A percentile compares a stretch with the other conserved stretches of the same genome.
Evolutionary conservation across 2,329 filamentous ascomycete genomes (phyloP).

Genomic region (Beauveria australis): DNA sequence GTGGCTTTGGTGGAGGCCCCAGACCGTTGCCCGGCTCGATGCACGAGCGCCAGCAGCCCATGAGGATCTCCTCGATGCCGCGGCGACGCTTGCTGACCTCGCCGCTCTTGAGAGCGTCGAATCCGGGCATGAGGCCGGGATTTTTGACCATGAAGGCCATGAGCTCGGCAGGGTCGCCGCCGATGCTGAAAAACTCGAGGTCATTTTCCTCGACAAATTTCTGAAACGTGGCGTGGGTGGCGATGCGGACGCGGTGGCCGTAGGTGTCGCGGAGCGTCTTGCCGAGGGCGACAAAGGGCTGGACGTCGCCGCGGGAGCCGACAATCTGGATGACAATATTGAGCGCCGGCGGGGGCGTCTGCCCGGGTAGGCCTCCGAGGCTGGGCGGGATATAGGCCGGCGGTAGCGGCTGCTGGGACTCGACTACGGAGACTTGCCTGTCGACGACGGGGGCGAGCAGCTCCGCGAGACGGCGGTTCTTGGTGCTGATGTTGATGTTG

Average conservation of each 20-base stretch:
- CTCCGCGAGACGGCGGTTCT: slow-evolving; percentile 55
- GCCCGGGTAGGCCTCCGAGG: slow-evolving; percentile 54
- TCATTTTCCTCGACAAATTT: slow-evolving; percentile 61
- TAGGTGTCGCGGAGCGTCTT: slow-evolving; percentile 55
- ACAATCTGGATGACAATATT: slow-evolving; percentile 71
- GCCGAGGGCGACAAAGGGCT: slow-evolving; percentile 65
- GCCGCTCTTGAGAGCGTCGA: slow-evolving; percentile 67
- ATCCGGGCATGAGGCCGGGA: slow-evolving; percentile 74
- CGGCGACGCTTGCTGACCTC: slow-evolving; percentile 67
- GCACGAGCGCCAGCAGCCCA: slow-evolving; percentile 81
- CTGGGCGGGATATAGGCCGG: slow-evolving; percentile 67
- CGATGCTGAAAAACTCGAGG: slow-evolving; percentile 68
- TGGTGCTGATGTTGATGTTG: slow-evolving; percentile 72
- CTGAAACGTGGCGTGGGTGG: slow-evolving; percentile 63
- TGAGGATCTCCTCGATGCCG: slow-evolving; percentile 70
- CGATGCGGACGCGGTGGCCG: slow-evolving; percentile 64
- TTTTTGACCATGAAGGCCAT: slow-evolving; percentile 94
- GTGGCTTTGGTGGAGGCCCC: slow-evolving; percentile 39
- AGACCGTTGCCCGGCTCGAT: slow-evolving; percentile 67
- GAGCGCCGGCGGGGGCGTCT: slow-evolving; percentile 45
- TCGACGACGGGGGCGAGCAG: slow-evolving; percentile 58
- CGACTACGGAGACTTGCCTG: slow-evolving; percentile 43
- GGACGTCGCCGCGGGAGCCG: slow-evolving; percentile 66
- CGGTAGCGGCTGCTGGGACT: slow-evolving; percentile 38
- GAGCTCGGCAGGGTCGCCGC: slow-evolving; percentile 65